phyloP scores from a whole-genome alignment of 2,329 filamentous ascomycete species.

The Podosphaera xanthii region DNA sequence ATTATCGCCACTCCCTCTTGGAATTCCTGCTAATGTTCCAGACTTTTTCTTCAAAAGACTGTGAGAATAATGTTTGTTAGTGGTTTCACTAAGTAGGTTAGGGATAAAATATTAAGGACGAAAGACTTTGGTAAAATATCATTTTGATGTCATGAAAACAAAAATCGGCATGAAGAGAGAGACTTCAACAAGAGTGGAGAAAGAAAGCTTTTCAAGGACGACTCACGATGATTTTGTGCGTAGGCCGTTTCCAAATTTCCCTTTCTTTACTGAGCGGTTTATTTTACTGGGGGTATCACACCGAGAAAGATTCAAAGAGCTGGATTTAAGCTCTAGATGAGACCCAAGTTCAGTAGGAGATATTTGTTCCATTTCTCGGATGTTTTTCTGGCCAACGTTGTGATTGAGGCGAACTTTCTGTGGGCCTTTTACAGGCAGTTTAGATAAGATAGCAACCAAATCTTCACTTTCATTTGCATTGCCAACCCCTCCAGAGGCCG shows the following conservation, averaged over 20 bases:
- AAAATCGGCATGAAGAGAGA: no score
- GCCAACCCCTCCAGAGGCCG: constrained; percentile 3
- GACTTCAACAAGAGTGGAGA: no score
- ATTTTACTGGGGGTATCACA: constrained; percentile 34
- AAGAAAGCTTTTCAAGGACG: constrained; percentile 5
- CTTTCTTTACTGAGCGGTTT: constrained; percentile 31
- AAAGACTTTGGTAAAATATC: no score
- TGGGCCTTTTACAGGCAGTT: constrained; percentile 2
- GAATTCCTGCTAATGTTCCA: constrained; percentile 43
- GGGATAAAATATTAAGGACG: neutral
- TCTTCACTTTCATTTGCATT: constrained; percentile 10
- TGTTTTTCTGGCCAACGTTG: constrained; percentile 3
- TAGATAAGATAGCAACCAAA: constrained; percentile 6
- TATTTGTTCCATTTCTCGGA: constrained; percentile 30
- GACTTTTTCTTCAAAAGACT: constrained; percentile 56
- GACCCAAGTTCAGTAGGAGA: constrained; percentile 30
- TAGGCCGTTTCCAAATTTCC: constrained; percentile 28
- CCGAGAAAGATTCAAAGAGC: constrained; percentile 29
- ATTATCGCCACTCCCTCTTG: constrained; percentile 39
- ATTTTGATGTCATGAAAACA: no score
- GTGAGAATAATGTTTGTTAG: neutral
- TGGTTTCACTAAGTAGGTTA: neutral
- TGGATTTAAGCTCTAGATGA: constrained; percentile 21
- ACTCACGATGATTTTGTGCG: constrained; percentile 51
- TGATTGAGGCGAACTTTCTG: constrained; percentile 11